Evolutionary conservation across 2,329 filamentous ascomycete genomes (phyloP).

Genomic region (Penicillium concentricum): DNA sequence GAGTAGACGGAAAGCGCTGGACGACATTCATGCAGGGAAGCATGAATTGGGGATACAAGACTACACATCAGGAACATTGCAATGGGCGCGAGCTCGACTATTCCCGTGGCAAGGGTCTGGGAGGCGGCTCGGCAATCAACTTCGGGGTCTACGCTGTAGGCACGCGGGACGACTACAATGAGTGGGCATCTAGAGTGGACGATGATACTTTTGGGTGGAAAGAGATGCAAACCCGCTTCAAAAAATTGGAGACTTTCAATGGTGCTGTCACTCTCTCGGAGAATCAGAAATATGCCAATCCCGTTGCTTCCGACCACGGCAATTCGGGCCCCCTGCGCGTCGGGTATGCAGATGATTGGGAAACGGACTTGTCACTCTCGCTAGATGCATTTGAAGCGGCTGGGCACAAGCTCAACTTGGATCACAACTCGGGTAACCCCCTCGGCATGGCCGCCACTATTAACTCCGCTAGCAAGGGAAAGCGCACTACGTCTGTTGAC

Average conservation of each 20-base stretch:
- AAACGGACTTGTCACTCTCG: conserved; percentile 48
- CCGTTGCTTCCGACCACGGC: conserved; percentile 50
- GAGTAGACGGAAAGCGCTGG: conserved; percentile 58
- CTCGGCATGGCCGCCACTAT: conserved; percentile 55
- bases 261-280: conserved; percentile 37
- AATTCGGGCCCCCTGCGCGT: conserved; percentile 49
- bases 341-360: conserved; percentile 51
- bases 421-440: conserved; percentile 59
- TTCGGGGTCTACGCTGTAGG: conserved; percentile 57
- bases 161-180: conserved; percentile 60
- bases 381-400: conserved; percentile 51
- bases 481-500: conserved; percentile 54
- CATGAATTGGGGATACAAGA: conserved; percentile 56
- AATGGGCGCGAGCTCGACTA: conserved; percentile 49
- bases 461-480: conserved; percentile 50
- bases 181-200: conserved; percentile 57
- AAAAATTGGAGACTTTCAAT: conserved; percentile 56
- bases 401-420: conserved; percentile 52
- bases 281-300: conserved; percentile 49
- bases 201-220: conserved; percentile 60
- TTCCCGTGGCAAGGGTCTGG: conserved; percentile 52
- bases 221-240: conserved; percentile 51
- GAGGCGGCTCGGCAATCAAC: conserved; percentile 56
- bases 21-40: conserved; percentile 48
- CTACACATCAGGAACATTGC: conserved; percentile 47